Conservation (phyloP, 495 filamentous ascomycete species). For the Aspergillus funiculosus region DNA sequence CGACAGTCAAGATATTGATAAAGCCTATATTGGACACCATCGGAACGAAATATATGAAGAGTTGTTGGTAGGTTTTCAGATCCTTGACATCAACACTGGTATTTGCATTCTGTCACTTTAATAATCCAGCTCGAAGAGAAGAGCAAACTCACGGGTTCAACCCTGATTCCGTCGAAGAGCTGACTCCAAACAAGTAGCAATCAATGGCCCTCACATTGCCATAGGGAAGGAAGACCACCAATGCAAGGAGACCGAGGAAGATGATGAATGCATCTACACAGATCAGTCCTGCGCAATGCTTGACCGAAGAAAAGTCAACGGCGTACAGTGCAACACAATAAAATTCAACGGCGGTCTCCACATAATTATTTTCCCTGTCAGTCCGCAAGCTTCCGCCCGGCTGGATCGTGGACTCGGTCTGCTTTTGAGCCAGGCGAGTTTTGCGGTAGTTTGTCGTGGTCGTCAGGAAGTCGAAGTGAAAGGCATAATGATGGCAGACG, state of each 20-base stretch:
- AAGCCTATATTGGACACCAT: conserved; percentile 31
- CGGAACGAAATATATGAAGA: conserved; percentile 33
- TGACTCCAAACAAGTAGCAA: conserved; percentile 42
- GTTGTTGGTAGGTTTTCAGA: conserved; percentile 37
- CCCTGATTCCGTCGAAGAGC: conserved; percentile 37
- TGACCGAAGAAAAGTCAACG: not conserved
- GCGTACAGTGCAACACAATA: conserved; percentile 57
- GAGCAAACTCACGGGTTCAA: conserved; percentile 33
- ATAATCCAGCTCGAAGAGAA: not conserved
- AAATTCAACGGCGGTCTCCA: conserved; percentile 52
- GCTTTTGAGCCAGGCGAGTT: not conserved
- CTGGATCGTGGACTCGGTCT: not conserved
- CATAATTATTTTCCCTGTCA: conserved; percentile 14
- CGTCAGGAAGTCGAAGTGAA: too few species aligned
- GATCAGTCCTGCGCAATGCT: not conserved
- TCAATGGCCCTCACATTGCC: conserved; percentile 38
- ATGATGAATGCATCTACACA: conserved; percentile 36
- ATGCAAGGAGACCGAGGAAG: conserved; percentile 26
- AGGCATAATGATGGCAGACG: not conserved
- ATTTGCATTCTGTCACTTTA: too few species aligned
- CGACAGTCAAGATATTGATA: conserved; percentile 33
- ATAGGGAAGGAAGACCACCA: conserved; percentile 36
- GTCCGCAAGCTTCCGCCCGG: not conserved
- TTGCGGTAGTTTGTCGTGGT: too few species aligned
- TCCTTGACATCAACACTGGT: conserved; percentile 35